These are phyloP conservation scores for Ogataea ganodermae DNA, from an alignment of 805 yeast species.

Conservation along the genomic window DNA sequence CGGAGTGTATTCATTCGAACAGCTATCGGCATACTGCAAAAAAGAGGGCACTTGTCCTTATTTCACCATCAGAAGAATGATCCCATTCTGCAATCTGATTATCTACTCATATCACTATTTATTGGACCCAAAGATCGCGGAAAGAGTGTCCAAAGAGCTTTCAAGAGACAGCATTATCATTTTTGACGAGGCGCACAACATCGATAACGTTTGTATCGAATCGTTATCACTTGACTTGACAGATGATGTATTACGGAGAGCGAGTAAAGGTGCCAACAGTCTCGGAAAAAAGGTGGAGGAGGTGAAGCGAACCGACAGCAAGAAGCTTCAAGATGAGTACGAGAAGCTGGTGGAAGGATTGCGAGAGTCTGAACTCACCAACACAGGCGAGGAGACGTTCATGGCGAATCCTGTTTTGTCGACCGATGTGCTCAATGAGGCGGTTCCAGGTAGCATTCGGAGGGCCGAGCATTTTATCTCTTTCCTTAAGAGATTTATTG, in stretches of 20 bases:
- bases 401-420: constrained; percentile 89
- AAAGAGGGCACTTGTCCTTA: constrained; percentile 88
- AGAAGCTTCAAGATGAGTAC: constrained; percentile 85
- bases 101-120: constrained; percentile 96
- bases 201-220: constrained; percentile 98
- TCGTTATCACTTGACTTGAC: constrained; percentile 89
- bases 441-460: constrained; percentile 95
- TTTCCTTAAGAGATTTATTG: constrained; percentile 88
- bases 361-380: constrained; percentile 71
- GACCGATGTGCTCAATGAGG: constrained; percentile 82
- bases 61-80: constrained; percentile 97
- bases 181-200: constrained; percentile 98
- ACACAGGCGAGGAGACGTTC: constrained; percentile 62
- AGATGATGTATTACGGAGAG: constrained; percentile 82
- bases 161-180: constrained; percentile 92
- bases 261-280: constrained; percentile 82
- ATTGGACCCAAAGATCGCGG: constrained; percentile 95
- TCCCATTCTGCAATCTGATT: constrained; percentile 87
- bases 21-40: constrained; percentile 74
- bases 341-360: constrained; percentile 88
- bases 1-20: constrained; percentile 94
- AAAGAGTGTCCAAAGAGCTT: constrained; percentile 87
- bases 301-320: constrained; percentile 80
- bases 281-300: constrained; percentile 81
- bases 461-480: constrained; percentile 97